Base-by-base conservation (phyloP, 208 protist genomes). In the Crithidia bombi region DNA sequence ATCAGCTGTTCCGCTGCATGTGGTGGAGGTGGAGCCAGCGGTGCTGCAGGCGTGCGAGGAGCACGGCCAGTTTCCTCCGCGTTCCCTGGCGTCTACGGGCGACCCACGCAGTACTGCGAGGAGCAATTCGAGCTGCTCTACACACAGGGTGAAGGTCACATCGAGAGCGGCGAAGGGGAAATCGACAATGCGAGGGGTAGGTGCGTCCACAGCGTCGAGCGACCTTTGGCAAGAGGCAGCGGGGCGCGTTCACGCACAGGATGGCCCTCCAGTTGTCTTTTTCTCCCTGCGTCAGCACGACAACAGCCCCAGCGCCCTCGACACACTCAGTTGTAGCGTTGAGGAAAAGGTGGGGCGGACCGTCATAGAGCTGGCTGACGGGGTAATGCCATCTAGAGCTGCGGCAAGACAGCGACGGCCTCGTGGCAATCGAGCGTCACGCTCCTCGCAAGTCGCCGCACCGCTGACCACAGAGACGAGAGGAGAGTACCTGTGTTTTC, bases 1-100 rank as follows among this genome's bases (percentile, higher is more conserved):
- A 0, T 7, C 77, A 15, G 55, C 58, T 17, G 79, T 92, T 6
- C 62, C 62, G n/a, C 65, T 95, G 36, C 86, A 95, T 65, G 56
- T 91, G 2, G 86, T 95, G 46, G 90, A 95, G 65, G 61, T 95
- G 57, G 90, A 95, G 65, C 90, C 85, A 3, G 81, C 85, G 0
- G 79, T 95, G 25, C 46, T 91, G 46, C 66, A 83, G 23, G 82
- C 75, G 10, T 92, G 90, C 41, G 57, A 69, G 35, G 43, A 59
- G 41, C 72, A 89, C 39, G 25, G 59, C 0, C 85, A 88, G 55
- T 73, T 91, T 5, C 85, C 90, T 32, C 73, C 71, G 23, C 58
- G 66, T 21, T 15, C 39, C 28, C n/a, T n/a, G n/a, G n/a, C n/a
- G n/a, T n/a, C n/a, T n/a, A n/a, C n/a, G n/a, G n/a, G n/a, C n/a